Base-by-base conservation (phyloP, 2,329 filamentous ascomycete genomes). In the Trichocomaceae sp. region DNA sequence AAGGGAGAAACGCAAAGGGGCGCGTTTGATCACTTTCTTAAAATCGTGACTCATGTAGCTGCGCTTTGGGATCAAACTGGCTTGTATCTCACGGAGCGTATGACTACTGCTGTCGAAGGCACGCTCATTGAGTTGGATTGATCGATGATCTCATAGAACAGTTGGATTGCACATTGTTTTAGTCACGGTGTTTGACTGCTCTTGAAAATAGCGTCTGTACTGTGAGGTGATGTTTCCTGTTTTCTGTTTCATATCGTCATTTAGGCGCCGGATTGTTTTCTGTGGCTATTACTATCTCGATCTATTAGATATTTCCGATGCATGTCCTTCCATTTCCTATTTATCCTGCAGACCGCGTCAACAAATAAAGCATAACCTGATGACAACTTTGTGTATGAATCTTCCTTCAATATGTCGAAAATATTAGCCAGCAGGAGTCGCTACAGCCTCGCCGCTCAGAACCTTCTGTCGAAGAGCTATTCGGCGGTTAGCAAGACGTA, bases 391-490 rank as follows among this genome's bases (percentile, higher is more conserved):
- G 39, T 12, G 39, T 20, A 8, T 42, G 17, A 12, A 42, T 12
- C 22, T 42, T 22, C 39, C 19, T 42, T n/a, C 19, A 17, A 42
- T 17, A 2, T 46, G 41, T 42, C 35, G 22, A 31, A 19, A 19
- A 33, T n/a, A 7, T 31, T 47, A 61, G 15, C 29, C 47, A 20
- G 68, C 61, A 55, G 70, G 63, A 35, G 69, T 58, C 41, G 70
- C 62, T 47, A 64, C 62, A 55, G 68, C 64, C 58, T 75, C 72
- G 59, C 73, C 74, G 50, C 65, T 72, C 37, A 80, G 69, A 59
- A 80, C 72, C 63, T 79, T 81, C 64, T 79, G 75, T 58, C 78
- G 72, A 62, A 81, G 65, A 60, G 41, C 37, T 33, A 35, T 19
- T 45, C 46, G 47, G 15, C 22, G 50, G 66, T 63, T 67, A 7